phyloP scores from a whole-genome alignment of 345 rosid genomes.

The Pistacia integerrima region DNA sequence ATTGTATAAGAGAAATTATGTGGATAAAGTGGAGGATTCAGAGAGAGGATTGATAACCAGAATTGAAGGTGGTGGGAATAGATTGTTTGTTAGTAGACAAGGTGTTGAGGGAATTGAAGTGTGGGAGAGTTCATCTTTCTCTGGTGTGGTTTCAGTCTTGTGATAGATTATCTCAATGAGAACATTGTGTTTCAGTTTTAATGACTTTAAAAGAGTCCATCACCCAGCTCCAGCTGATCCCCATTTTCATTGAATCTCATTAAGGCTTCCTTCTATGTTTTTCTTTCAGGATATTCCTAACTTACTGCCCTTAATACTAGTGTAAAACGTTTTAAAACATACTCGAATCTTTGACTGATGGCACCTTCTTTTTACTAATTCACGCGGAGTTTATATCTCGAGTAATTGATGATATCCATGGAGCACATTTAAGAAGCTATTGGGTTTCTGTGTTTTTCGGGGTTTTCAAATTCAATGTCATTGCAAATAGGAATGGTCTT shows the following conservation, averaged over 20 bases:
- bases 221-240: neutral
- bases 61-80: conserved; percentile 81
- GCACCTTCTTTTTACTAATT: too few species aligned
- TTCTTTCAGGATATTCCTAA: too few species aligned
- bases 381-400: too few species aligned
- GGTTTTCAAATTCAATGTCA: neutral
- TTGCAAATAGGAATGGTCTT: too few species aligned
- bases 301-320: too few species aligned
- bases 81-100: conserved; percentile 76
- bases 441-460: too few species aligned
- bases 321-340: too few species aligned
- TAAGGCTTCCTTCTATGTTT: too few species aligned
- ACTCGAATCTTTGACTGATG: too few species aligned
- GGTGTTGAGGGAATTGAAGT: conserved; percentile 83
- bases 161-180: neutral
- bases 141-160: conserved; percentile 31
- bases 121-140: conserved; percentile 69
- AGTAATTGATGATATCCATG: too few species aligned
- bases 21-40: conserved; percentile 65
- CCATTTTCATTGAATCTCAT: neutral
- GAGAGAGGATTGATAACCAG: conserved; percentile 65
- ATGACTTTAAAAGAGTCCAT: neutral
- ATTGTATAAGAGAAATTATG: conserved; percentile 64
- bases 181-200: too few species aligned
- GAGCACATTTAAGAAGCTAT: too few species aligned